phyloP scores from a whole-genome alignment of 495 filamentous ascomycete genomes.

The Tuber calosporum region DNA sequence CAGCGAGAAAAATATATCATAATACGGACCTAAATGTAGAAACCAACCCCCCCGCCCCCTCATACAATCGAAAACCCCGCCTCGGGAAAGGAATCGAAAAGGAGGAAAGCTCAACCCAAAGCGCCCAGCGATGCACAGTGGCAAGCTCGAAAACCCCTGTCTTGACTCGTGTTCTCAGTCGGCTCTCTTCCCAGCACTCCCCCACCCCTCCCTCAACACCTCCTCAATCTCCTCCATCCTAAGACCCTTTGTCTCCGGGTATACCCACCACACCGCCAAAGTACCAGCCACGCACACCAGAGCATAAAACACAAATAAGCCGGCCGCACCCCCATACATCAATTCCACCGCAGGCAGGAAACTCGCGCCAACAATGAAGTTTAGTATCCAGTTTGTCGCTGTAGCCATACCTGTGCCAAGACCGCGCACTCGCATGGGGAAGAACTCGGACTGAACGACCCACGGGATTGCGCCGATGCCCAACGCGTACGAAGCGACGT shows the following conservation, averaged over 20 bases:
- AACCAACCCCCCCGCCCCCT: background rate
- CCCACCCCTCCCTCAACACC: slow-evolving; percentile 69
- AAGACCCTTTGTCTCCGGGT: slow-evolving; percentile 78
- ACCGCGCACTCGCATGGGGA: slow-evolving; percentile 73
- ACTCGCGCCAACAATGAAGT: slow-evolving; percentile 78
- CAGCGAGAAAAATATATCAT: background rate
- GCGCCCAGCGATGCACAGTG: background rate
- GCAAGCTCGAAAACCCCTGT: background rate
- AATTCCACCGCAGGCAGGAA: slow-evolving; percentile 81
- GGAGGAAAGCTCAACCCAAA: background rate
- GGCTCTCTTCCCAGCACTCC: slow-evolving; percentile 33
- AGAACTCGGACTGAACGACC: slow-evolving; percentile 80
- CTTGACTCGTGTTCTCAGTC: background rate
- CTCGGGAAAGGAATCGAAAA: background rate
- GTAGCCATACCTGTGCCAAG: slow-evolving; percentile 77
- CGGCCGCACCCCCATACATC: slow-evolving; percentile 55
- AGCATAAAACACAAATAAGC: slow-evolving; percentile 73
- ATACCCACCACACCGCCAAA: slow-evolving; percentile 60
- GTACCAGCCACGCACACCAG: slow-evolving; percentile 61
- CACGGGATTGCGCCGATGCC: slow-evolving; percentile 90
- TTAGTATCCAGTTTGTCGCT: slow-evolving; percentile 80
- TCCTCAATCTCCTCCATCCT: slow-evolving; percentile 72
- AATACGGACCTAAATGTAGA: background rate
- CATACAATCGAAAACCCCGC: background rate
- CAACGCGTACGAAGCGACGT: slow-evolving; percentile 74